These are phyloP conservation scores for Agapanthus africanus DNA, from an alignment of 106 monocot species.

Conservation along the genomic window DNA sequence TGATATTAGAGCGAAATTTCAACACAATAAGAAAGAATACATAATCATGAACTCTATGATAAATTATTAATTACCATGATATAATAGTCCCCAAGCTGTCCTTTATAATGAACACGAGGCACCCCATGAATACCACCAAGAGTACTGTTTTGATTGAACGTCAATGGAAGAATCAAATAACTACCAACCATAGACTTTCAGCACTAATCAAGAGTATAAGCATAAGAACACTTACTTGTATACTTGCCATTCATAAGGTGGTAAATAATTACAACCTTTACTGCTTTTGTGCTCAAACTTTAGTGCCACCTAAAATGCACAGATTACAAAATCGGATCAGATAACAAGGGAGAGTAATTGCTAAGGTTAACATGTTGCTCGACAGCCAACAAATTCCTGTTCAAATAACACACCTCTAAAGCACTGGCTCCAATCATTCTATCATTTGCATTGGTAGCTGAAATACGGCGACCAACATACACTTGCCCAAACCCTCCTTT, in stretches of 20 bases:
- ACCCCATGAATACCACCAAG: conserved; percentile 94
- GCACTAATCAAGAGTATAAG: neutral
- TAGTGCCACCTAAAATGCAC: conserved; percentile 48
- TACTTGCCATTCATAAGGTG: conserved; percentile 89
- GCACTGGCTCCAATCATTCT: conserved; percentile 32
- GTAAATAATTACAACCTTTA: conserved; percentile 79
- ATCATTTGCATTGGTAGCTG: conserved; percentile 46
- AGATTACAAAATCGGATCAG: conserved; percentile 3
- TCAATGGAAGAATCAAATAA: neutral
- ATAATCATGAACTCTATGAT: conserved; percentile 1
- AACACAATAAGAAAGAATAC: neutral
- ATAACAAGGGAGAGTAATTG: neutral
- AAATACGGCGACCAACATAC: conserved; percentile 60
- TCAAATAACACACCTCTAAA: conserved; percentile 39
- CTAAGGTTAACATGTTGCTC: no score
- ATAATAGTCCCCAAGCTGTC: conserved; percentile 87
- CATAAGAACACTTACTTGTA: conserved; percentile 53
- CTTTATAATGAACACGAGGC: conserved; percentile 85
- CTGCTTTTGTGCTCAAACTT: conserved; percentile 86
- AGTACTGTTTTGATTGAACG: conserved; percentile 32
- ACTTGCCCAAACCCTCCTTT: conserved; percentile 92
- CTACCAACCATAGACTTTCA: no score
- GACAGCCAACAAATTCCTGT: neutral
- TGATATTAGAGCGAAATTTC: no score
- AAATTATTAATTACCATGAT: conserved; percentile 59